phyloP scores from a whole-genome alignment of 352 stramenopile genomes.

The Phytophthora pistaciae region DNA sequence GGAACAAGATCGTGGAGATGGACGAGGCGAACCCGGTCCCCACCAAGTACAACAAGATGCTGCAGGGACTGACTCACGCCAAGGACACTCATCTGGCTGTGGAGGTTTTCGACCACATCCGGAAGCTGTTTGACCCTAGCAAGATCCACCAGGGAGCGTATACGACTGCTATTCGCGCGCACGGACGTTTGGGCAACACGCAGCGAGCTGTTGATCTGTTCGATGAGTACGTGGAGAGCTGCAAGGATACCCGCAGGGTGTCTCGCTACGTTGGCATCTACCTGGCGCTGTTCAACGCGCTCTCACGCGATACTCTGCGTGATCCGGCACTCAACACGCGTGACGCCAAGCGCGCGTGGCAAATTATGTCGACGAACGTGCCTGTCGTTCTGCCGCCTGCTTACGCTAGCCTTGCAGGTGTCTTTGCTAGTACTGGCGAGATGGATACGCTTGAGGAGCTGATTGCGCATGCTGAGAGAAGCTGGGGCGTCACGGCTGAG shows the following conservation, averaged over 20 bases:
- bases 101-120: slow-evolving; percentile 73
- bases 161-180: slow-evolving; percentile 70
- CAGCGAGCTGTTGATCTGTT: slow-evolving; percentile 76
- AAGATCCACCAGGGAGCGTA: slow-evolving; percentile 70
- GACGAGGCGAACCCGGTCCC: slow-evolving; percentile 50
- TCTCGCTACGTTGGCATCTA: slow-evolving; percentile 69
- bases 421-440: slow-evolving; percentile 82
- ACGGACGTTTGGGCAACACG: slow-evolving; percentile 74
- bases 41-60: slow-evolving; percentile 74
- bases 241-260: slow-evolving; percentile 34
- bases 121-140: slow-evolving; percentile 45
- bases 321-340: slow-evolving; percentile 71
- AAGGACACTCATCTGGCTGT: slow-evolving; percentile 74
- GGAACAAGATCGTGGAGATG: slow-evolving; percentile 67
- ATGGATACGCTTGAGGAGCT: slow-evolving; percentile 73
- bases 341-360: slow-evolving; percentile 80
- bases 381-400: slow-evolving; percentile 72
- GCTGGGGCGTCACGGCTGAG: slow-evolving; percentile 38
- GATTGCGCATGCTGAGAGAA: slow-evolving; percentile 61
- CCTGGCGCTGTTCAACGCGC: slow-evolving; percentile 83
- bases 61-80: slow-evolving; percentile 62
- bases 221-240: slow-evolving; percentile 68
- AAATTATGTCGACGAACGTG: slow-evolving; percentile 76
- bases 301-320: slow-evolving; percentile 73
- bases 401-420: slow-evolving; percentile 84